Evolutionary conservation across 1,139 yeast genomes (phyloP).

Genomic region (Protomyces gravidus): DNA sequence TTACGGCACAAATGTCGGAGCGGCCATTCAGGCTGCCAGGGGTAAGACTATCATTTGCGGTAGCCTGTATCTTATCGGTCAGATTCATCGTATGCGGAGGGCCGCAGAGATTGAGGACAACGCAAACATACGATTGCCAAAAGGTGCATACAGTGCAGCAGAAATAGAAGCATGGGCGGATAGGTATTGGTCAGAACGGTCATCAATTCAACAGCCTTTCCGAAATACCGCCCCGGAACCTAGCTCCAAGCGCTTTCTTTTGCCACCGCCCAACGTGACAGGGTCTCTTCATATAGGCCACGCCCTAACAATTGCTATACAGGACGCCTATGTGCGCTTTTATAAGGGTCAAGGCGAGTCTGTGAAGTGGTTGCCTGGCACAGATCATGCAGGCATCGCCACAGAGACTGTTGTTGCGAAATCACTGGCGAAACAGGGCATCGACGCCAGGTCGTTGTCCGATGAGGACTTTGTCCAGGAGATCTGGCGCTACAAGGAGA

Average conservation of each 20-base stretch:
- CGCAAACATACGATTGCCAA: not conserved
- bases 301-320: conserved; percentile 31
- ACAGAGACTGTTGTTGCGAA: conserved; percentile 31
- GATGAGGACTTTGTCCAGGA: not conserved
- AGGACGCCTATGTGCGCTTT: conserved; percentile 29
- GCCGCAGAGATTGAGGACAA: not conserved
- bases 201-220: too few relatives aligned
- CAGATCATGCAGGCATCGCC: conserved; percentile 33
- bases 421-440: conserved; percentile 19
- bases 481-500: conserved; percentile 19
- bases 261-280: conserved; percentile 32
- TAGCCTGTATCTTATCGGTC: conserved; percentile 31
- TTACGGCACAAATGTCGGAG: conserved; percentile 7
- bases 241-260: conserved; percentile 9
- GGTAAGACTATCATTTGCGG: conserved; percentile 29
- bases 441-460: not conserved
- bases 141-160: conserved; percentile 2
- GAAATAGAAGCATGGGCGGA: not conserved
- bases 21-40: conserved; percentile 3
- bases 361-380: conserved; percentile 31
- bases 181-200: conserved; percentile 4
- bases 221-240: too few relatives aligned
- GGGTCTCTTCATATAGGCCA: conserved; percentile 32
- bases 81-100: conserved; percentile 19
- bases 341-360: conserved; percentile 18